Evolutionary conservation across 352 stramenopile genomes (phyloP), one percentile per base, ranked within the genome.

Genomic region (Globisporangium cederbergense): DNA sequence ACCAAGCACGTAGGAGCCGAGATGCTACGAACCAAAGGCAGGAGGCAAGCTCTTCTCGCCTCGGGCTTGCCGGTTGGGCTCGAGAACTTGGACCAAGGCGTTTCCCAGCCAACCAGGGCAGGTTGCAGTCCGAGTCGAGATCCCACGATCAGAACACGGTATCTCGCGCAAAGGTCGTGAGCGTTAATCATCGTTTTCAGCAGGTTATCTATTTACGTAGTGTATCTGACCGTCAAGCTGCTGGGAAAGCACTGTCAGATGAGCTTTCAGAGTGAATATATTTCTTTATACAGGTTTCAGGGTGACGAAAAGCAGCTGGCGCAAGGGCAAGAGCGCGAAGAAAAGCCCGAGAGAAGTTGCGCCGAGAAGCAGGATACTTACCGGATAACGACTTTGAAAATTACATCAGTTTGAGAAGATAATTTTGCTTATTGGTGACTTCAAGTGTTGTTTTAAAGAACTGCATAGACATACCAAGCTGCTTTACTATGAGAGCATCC

Each of bases 321-420:
- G 3, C 38, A 45, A 9, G 20, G 34, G 25, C 30, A 50, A 38
- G 40, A 61, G 38, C 13, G 3, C 40, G 55, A 61, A 61, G 40
- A 61, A 61, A 60, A 47, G 38, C 22, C 22, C 25, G 13, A 49
- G 16, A 34, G 4, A 49, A 46, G 40, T n/a, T 52, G 38, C 45
- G 38, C 40, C 55, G 38, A 61, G 52, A 34, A 52, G 40, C 14
- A 7, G 9, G 9, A 38, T 38, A 11, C 34, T 3, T 38, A 38
- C 34, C 34, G 34, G 34, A 38, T 38, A 38, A 38, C 6, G 34
- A 11, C 6, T 7, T 38, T 38, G 34, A 38, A 38, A 38, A 11
- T 38, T 38, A 38, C 34, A 38, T 7, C 34, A 38, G 34, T 38
- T 10, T 38, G 34, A 38, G 34, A 38, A 38, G 34, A 38, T 38